phyloP scores from a whole-genome alignment of 2,329 filamentous ascomycete genomes.

The Fusarium caatingaense region DNA sequence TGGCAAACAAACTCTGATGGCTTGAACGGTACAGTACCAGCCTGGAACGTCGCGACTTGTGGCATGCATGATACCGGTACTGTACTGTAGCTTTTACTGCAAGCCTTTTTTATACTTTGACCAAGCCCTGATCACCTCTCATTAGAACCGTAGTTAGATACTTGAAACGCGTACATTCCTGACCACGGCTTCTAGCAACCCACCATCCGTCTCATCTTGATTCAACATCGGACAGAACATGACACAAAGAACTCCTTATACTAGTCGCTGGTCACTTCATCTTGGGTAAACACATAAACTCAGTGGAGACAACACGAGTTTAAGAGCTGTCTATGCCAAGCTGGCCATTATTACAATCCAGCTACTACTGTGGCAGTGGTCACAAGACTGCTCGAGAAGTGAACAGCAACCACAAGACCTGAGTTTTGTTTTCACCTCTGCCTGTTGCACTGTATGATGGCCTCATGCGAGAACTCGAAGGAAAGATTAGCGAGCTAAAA shows the following conservation, averaged over 20 bases:
- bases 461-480: not conserved
- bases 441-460: not conserved
- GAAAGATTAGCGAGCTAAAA: not conserved
- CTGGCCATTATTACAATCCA: not conserved
- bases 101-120: not conserved
- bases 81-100: not conserved
- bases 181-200: conserved; percentile 10
- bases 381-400: conserved; percentile 2
- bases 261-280: not conserved
- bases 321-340: not conserved
- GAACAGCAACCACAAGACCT: not conserved
- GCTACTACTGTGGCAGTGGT: not conserved
- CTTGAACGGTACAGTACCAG: conserved; percentile 9
- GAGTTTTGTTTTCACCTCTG: not conserved
- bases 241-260: not conserved
- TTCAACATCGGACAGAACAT: conserved; percentile 2
- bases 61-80: not conserved
- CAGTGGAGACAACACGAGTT: not conserved
- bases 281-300: not conserved
- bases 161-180: conserved; percentile 33
- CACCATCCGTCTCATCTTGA: conserved; percentile 21
- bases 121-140: conserved; percentile 6
- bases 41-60: conserved; percentile 15
- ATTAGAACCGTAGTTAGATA: conserved; percentile 20
- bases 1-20: conserved; percentile 5